Evolutionary conservation across 768 basidiomycete species (phyloP), one percentile per base, ranked within the genome.

Genomic region (Phaeotremella skinneri): DNA sequence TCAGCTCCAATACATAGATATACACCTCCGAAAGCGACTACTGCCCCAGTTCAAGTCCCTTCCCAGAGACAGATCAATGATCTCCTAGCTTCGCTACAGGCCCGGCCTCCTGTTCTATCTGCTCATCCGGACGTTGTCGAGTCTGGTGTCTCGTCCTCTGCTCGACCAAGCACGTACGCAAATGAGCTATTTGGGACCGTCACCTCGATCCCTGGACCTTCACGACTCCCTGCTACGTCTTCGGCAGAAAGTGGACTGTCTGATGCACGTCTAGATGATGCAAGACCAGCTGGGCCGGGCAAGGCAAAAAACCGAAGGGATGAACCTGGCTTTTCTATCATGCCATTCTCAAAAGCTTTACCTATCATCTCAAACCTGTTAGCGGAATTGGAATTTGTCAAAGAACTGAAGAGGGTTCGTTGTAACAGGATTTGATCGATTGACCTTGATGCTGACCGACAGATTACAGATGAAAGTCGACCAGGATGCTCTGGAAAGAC

Each of bases 391-490:
- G 41, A 27, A 13, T 69, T 73, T 52, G 65, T 63, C 45, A 21
- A 27, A 43, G 69, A 73, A 49, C 34, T 73, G 25, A 60, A 55
- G 26, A 68, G 66, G 59, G 71, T 73, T 47, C 23, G 65, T 65
- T 23, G 48, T 25, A 16, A 13, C 16, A 29, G 7, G 21, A 17
- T 50, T 3, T 48, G 25, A 26, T 30, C 21, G 32, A 23, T 25
- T 45, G n/a, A n/a, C n/a, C n/a, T n/a, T 50, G 16, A 53, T 43
- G 9, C 41, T 14, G 13, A 7, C 42, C 21, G n/a, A 17, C 48
- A 23, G 3, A 14, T 7, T 11, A n/a, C 41, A 73, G 72, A 69
- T 73, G 69, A 73, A 73, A 48, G 63, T 57, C 5, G 72, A 73
- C 13, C 72, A 73, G 49, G 67, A 73, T 49, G 50, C 64, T 13